These are phyloP conservation scores for Schwanniomyces vanrijiae DNA, from an alignment of 805 yeast species.

Conservation along the genomic window DNA sequence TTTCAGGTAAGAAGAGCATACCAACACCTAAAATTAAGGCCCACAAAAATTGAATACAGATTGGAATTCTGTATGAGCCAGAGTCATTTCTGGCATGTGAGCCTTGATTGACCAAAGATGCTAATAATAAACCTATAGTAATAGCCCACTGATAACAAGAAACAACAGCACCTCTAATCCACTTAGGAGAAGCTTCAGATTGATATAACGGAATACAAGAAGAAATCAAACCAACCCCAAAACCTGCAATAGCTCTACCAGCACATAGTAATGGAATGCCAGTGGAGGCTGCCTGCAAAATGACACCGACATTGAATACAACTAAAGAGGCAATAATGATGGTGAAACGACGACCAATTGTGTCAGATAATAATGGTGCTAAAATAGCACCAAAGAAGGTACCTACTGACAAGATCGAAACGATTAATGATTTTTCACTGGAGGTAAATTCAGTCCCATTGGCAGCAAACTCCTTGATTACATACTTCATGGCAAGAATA, in stretches of 20 bases:
- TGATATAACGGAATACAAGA: slow-evolving; percentile 40
- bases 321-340: slow-evolving; percentile 29
- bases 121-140: slow-evolving; percentile 37
- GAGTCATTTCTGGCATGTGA: slow-evolving; percentile 30
- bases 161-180: slow-evolving; percentile 45
- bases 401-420: slow-evolving; percentile 36
- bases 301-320: slow-evolving; percentile 37
- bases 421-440: slow-evolving; percentile 23
- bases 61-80: slow-evolving; percentile 41
- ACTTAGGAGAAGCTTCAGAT: slow-evolving; percentile 41
- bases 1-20: slow-evolving; percentile 39
- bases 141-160: slow-evolving; percentile 41
- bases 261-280: slow-evolving; percentile 33
- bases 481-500: slow-evolving; percentile 39
- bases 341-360: slow-evolving; percentile 40
- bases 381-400: slow-evolving; percentile 39
- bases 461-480: slow-evolving; percentile 25
- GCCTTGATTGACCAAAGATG: slow-evolving; percentile 37
- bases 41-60: slow-evolving; percentile 40
- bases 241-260: slow-evolving; percentile 40
- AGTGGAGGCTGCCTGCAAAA: slow-evolving; percentile 37
- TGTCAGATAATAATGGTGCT: slow-evolving; percentile 37
- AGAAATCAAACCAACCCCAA: slow-evolving; percentile 41
- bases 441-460: slow-evolving; percentile 14
- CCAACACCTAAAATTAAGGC: slow-evolving; percentile 32